Conservation (phyloP, 495 filamentous ascomycete genomes). For the Opeltia flavorubescens region DNA sequence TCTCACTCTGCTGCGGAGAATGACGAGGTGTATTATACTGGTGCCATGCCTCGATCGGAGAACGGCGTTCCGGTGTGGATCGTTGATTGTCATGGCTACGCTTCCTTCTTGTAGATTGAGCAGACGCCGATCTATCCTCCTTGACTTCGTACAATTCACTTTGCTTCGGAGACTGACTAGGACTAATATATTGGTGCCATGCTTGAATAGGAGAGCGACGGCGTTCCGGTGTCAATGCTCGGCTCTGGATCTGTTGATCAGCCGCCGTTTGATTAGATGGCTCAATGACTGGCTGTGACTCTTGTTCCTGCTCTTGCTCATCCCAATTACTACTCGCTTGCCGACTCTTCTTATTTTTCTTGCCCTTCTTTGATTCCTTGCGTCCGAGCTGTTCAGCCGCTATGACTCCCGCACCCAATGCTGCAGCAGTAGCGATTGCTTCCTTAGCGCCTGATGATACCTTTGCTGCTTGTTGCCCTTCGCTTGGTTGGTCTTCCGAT, state of each 20-base stretch:
- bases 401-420: neutral
- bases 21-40: neutral
- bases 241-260: neutral
- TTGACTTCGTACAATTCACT: neutral
- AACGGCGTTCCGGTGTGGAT: neutral
- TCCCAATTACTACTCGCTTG: neutral
- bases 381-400: neutral
- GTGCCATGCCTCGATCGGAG: neutral
- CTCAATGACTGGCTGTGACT: neutral
- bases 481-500: too few relatives aligned
- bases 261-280: neutral
- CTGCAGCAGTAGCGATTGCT: neutral
- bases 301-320: neutral
- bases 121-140: too few relatives aligned
- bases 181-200: neutral
- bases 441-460: neutral
- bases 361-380: conserved; percentile 1
- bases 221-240: neutral
- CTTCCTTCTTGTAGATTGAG: too few relatives aligned
- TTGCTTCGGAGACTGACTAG: neutral
- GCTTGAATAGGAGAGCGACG: neutral
- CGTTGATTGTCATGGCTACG: too few relatives aligned
- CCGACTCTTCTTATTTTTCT: conserved; percentile 3
- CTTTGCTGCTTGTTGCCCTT: too few relatives aligned
- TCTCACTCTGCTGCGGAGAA: neutral